Percentiles rank a stretch among this genome's conserved stretches.
Evolutionary conservation across 1,139 yeast genomes (phyloP).

Genomic region (Pichia sp.): DNA sequence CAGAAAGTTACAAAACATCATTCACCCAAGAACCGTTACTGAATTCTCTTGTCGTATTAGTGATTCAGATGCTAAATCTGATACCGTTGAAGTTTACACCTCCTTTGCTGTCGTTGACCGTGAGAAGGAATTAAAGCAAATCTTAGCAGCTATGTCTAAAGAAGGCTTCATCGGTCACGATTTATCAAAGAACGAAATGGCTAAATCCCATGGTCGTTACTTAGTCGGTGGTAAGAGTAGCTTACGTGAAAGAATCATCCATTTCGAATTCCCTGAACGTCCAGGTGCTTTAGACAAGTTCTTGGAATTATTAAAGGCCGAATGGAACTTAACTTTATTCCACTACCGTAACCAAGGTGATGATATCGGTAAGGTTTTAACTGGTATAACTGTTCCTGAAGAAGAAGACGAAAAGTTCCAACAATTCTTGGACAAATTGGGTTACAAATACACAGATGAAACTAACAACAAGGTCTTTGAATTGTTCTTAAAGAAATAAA

Average conservation of each 20-base stretch:
- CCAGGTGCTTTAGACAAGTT: conserved; percentile 91
- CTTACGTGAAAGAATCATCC: conserved; percentile 72
- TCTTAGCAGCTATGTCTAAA: conserved; percentile 41
- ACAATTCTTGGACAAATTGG: conserved; percentile 64
- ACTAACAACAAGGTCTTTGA: conserved; percentile 81
- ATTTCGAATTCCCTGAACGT: conserved; percentile 95
- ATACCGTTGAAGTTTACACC: conserved; percentile 73
- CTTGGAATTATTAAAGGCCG: conserved; percentile 63
- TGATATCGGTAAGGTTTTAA: conserved; percentile 88
- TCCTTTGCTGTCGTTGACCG: conserved; percentile 83
- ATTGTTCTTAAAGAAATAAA: conserved; percentile 50
- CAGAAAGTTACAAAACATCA: conserved; percentile 64
- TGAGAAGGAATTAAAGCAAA: conserved; percentile 47
- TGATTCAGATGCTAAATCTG: conserved; percentile 28
- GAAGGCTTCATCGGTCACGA: conserved; percentile 71
- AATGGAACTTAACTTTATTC: conserved; percentile 93
- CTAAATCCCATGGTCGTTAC: conserved; percentile 95
- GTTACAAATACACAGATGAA: conserved; percentile 79
- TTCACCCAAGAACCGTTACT: conserved; percentile 86
- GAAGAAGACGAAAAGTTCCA: conserved; percentile 64
- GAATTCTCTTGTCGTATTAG: conserved; percentile 82
- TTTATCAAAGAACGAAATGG: conserved; percentile 89
- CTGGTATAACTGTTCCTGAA: conserved; percentile 85
- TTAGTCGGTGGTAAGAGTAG: conserved; percentile 85
- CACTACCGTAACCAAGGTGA: conserved; percentile 97